These are phyloP conservation scores for Colletotrichum gloeosporioides DNA, from an alignment of 2,329 filamentous ascomycete species.

Conservation along the genomic window DNA sequence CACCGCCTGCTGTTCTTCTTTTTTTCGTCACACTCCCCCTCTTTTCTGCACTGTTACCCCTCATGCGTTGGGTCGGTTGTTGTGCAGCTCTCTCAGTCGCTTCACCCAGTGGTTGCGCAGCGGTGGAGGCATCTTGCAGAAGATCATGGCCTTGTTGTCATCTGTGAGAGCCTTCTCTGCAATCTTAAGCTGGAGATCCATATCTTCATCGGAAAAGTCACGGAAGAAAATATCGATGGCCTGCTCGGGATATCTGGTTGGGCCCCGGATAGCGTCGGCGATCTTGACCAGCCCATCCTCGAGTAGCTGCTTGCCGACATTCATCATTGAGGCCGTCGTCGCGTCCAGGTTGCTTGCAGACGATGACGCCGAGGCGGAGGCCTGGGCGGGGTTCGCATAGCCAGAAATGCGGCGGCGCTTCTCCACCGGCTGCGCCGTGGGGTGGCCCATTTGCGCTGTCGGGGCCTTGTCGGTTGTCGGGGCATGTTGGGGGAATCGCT, in stretches of 20 bases:
- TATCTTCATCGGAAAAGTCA: conserved; percentile 62
- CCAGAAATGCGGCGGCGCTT: conserved; percentile 41
- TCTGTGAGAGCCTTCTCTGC: conserved; percentile 64
- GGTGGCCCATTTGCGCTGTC: conserved; percentile 18
- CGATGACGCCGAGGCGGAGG: background rate
- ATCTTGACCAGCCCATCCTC: conserved; percentile 40
- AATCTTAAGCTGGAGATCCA: conserved; percentile 64
- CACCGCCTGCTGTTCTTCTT: background rate
- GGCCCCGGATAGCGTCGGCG: conserved; percentile 45
- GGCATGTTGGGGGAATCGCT: conserved; percentile 38
- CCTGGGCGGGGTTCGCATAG: conserved; percentile 23
- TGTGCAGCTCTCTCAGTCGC: conserved; percentile 53
- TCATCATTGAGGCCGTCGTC: conserved; percentile 21
- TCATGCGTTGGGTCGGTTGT: conserved; percentile 28
- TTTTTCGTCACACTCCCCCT: background rate
- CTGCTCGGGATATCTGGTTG: conserved; percentile 59
- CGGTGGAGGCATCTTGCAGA: conserved; percentile 63
- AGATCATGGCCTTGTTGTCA: conserved; percentile 65
- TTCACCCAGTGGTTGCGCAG: conserved; percentile 63
- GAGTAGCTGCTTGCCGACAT: conserved; percentile 28
- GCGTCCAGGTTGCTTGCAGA: conserved; percentile 35
- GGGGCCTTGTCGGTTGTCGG: conserved; percentile 15
- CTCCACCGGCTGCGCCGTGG: conserved; percentile 24
- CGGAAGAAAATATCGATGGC: conserved; percentile 65
- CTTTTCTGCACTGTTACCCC: background rate